Evolutionary conservation across 768 basidiomycete species (phyloP).

Genomic region (Hortiboletus flavorubellus): DNA sequence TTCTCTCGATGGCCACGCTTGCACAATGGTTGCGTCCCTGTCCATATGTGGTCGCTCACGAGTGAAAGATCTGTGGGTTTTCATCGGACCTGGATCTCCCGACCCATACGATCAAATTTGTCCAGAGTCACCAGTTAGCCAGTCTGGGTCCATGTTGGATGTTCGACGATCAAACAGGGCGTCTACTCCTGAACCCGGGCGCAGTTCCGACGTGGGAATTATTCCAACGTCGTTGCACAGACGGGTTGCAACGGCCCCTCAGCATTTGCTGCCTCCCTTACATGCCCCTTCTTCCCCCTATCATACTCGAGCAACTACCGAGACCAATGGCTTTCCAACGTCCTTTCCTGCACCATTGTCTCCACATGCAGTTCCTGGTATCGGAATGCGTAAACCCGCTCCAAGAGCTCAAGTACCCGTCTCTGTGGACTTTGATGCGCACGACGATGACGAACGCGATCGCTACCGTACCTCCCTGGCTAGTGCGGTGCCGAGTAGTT

Average conservation of each 20-base stretch:
- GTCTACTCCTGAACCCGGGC: constrained; percentile 30
- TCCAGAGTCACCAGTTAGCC: constrained; percentile 36
- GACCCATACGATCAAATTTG: constrained; percentile 30
- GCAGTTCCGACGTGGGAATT: constrained; percentile 21
- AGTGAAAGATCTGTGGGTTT: constrained; percentile 77
- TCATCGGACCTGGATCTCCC: constrained; percentile 50
- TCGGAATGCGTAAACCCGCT: constrained; percentile 56
- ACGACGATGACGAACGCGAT: constrained; percentile 31
- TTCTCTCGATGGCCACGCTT: constrained; percentile 65
- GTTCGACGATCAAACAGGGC: constrained; percentile 33
- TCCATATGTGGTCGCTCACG: constrained; percentile 70
- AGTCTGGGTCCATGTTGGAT: constrained; percentile 35
- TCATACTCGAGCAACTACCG: constrained; percentile 37
- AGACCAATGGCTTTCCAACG: constrained; percentile 23
- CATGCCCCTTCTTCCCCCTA: constrained; percentile 18
- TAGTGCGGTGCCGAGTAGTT: constrained; percentile 49
- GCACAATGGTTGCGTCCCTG: constrained; percentile 64
- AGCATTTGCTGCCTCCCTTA: constrained; percentile 21
- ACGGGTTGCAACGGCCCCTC: constrained; percentile 30
- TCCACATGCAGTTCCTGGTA: constrained; percentile 30
- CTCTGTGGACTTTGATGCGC: constrained; percentile 46
- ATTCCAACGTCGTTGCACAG: constrained; percentile 30
- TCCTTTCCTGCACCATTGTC: constrained; percentile 14
- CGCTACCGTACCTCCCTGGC: constrained; percentile 45
- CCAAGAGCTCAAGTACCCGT: constrained; percentile 62